phyloP scores from a whole-genome alignment of 768 basidiomycete genomes.

The Naganishia antarctica region DNA sequence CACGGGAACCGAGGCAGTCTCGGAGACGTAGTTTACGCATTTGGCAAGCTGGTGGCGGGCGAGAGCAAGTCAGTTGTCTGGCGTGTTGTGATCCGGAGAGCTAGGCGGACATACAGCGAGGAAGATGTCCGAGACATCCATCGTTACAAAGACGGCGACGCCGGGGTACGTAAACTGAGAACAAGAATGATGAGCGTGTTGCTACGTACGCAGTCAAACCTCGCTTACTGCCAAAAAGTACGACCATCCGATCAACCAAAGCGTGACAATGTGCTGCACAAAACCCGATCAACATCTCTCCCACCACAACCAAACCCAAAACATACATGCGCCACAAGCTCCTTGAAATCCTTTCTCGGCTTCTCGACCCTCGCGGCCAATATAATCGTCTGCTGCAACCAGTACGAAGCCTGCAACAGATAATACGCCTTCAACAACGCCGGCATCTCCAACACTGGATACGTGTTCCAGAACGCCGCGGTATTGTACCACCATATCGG shows the following conservation, averaged over 20 bases:
- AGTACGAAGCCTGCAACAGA: conserved; percentile 86
- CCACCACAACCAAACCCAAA: neutral
- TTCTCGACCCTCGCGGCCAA: conserved; percentile 82
- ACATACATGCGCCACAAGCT: conserved; percentile 69
- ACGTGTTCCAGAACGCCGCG: conserved; percentile 78
- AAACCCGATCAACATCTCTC: neutral
- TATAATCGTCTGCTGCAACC: conserved; percentile 88
- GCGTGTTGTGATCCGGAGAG: neutral
- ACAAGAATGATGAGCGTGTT: neutral
- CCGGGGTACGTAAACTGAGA: conserved; percentile 71
- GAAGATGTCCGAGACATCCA: conserved; percentile 90
- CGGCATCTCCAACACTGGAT: conserved; percentile 84
- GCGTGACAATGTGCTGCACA: conserved; percentile 77
- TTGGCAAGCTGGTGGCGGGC: conserved; percentile 65
- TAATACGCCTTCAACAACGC: conserved; percentile 85
- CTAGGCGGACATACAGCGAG: conserved; percentile 61
- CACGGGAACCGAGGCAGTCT: conserved; percentile 56
- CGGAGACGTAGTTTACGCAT: conserved; percentile 76
- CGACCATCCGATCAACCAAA: conserved; percentile 84
- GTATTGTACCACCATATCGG: conserved; percentile 75
- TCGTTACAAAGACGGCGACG: conserved; percentile 85
- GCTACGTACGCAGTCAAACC: no score
- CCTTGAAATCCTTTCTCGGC: conserved; percentile 82
- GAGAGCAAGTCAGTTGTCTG: neutral
- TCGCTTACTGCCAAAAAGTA: conserved; percentile 42